Conservation (phyloP, 352 stramenopile genomes). For the Phytophthora niederhauseri region DNA sequence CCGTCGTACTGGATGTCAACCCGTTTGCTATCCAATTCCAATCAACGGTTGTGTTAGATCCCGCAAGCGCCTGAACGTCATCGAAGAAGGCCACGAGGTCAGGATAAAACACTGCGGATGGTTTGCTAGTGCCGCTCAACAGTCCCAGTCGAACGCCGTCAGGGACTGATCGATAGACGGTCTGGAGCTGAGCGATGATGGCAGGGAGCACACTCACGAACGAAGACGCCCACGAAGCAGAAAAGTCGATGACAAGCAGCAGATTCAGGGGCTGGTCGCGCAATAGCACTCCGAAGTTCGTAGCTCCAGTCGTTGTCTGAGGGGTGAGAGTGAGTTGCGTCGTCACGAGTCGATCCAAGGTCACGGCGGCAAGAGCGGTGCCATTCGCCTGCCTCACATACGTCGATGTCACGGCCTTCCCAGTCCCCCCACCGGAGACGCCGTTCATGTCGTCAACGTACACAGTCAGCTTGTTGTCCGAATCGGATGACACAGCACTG, state of each 20-base stretch:
- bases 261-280: slow-evolving; percentile 48
- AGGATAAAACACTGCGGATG: slow-evolving; percentile 24
- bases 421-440: slow-evolving; percentile 14
- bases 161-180: slow-evolving; percentile 30
- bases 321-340: slow-evolving; percentile 44
- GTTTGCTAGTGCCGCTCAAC: slow-evolving; percentile 21
- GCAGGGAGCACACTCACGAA: slow-evolving; percentile 44
- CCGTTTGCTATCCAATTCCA: slow-evolving; percentile 28
- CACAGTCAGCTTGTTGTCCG: slow-evolving; percentile 41
- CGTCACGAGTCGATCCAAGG: slow-evolving; percentile 41
- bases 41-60: slow-evolving; percentile 7
- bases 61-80: slow-evolving; percentile 21
- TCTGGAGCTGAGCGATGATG: slow-evolving; percentile 44
- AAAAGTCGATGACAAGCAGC: slow-evolving; percentile 53
- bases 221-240: slow-evolving; percentile 13
- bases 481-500: slow-evolving; percentile 36
- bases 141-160: slow-evolving; percentile 40
- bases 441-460: slow-evolving; percentile 66
- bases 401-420: slow-evolving; percentile 8
- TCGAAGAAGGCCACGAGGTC: slow-evolving; percentile 27
- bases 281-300: slow-evolving; percentile 26
- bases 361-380: slow-evolving; percentile 20
- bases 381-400: slow-evolving; percentile 36
- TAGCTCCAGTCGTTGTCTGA: slow-evolving; percentile 4
- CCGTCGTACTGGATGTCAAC: slow-evolving; percentile 11